A percentile compares a stretch with the other conserved stretches of the same genome.
Conservation (phyloP, 257 asterid genomes). For the Capsicum pubescens region DNA sequence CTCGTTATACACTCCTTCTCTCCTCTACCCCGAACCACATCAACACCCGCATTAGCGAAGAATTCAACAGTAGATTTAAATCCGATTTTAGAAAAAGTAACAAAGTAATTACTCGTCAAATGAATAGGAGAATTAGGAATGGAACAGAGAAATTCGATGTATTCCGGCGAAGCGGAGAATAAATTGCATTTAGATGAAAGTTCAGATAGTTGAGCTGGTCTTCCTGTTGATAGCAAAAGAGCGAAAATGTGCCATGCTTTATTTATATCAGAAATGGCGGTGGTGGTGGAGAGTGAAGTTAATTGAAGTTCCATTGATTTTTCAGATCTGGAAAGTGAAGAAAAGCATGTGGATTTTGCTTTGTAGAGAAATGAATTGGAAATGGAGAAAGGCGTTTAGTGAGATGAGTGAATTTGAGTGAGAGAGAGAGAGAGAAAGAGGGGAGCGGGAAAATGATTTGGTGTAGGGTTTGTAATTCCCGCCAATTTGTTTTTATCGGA, state of each 20-base stretch:
- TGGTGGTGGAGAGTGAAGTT: conserved; percentile 32
- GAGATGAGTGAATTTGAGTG: conserved; percentile 4
- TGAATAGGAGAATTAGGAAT: conserved; percentile 69
- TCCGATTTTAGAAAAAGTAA: conserved; percentile 63
- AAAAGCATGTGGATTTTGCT: neutral
- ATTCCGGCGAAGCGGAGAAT: conserved; percentile 44
- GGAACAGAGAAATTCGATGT: conserved; percentile 61
- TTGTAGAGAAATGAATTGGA: conserved; percentile 1
- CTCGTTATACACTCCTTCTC: conserved; percentile 29
- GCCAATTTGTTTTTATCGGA: conserved; percentile 32
- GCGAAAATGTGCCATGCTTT: conserved; percentile 72
- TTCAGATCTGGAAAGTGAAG: conserved; percentile 47
- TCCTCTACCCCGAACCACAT: conserved; percentile 35
- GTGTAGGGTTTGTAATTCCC: conserved; percentile 45
- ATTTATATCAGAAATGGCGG: conserved; percentile 41
- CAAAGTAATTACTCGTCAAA: conserved; percentile 43
- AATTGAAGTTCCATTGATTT: conserved; percentile 39
- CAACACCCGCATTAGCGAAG: conserved; percentile 37
- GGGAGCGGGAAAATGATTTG: conserved; percentile 41
- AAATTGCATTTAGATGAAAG: conserved; percentile 47
- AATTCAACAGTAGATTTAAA: conserved; percentile 44
- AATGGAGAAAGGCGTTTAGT: neutral
- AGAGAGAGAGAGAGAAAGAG: conserved; percentile 4
- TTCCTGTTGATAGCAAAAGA: conserved; percentile 50
- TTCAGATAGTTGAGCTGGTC: conserved; percentile 55